Evolutionary conservation across 1,284 basidiomycete species (phyloP), one percentile per base, ranked within the genome.

Genomic region (Sanguinoderma infundibulare): DNA sequence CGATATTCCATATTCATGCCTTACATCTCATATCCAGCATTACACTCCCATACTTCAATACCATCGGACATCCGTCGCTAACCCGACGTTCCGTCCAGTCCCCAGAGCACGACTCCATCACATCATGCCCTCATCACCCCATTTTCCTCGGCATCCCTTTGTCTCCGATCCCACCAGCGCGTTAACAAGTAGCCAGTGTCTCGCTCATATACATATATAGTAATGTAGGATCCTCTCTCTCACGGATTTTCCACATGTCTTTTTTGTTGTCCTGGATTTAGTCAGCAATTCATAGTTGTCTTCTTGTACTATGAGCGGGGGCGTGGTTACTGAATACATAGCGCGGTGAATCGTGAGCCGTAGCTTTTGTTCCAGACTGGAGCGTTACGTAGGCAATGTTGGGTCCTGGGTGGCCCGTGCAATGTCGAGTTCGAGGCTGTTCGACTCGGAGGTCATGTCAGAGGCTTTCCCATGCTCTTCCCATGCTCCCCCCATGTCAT

Each of bases 221-320:
- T 62, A 65, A 36, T 62, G 64, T 65, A 62, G 53, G 62, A 60
- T 55, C 50, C 44, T 46, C 14, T 28, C 20, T 20, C 49, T 14
- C 53, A 54, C 24, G 63, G 63, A 65, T 59, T 55, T 57, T 59
- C 44, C 34, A 7, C 53, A 5, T 42, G 40, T 24, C 49, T 52
- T 34, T n/a, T n/a, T n/a, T n/a, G n/a, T n/a, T 49, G 6, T 46
- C 28, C 15, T 38, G 9, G 30, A n/a, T 24, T 28, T 14, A 32
- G 20, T 20, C 49, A 36, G 20, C 34, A 51, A 26, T 20, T 49
- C 28, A 15, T 46, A 26, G 6, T 46, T 46, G 14, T 26, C 14
- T 46, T 46, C 14, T 46, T 46, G 24, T n/a, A n/a, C n/a, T n/a
- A n/a, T n/a, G n/a, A n/a, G n/a, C n/a, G n/a, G n/a, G n/a, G n/a